Evolutionary conservation across 2,329 filamentous ascomycete species (phyloP).

Genomic region (Pseudocercospora eumusae): DNA sequence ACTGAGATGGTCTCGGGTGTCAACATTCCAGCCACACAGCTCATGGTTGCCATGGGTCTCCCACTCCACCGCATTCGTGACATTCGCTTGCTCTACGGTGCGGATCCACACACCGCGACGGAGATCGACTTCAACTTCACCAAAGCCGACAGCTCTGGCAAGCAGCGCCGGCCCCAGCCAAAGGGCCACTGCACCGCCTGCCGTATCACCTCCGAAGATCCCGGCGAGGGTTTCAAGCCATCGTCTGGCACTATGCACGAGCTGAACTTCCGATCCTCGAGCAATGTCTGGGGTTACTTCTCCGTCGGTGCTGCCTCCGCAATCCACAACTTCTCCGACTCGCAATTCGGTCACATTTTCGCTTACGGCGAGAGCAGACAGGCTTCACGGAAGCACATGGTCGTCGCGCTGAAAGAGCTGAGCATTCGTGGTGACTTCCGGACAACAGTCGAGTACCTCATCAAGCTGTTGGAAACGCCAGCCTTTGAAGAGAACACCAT

Average conservation of each 20-base stretch:
- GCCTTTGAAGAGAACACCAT: slow-evolving; percentile 99
- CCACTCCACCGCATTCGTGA: slow-evolving; percentile 93
- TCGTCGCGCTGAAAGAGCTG: slow-evolving; percentile 95
- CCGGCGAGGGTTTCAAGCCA: slow-evolving; percentile 98
- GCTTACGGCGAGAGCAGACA: slow-evolving; percentile 97
- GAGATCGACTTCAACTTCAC: slow-evolving; percentile 98
- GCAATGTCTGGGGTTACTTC: slow-evolving; percentile 99
- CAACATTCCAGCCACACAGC: slow-evolving; percentile 92
- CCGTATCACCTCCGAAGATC: slow-evolving; percentile 98
- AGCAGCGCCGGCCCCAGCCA: slow-evolving; percentile 84
- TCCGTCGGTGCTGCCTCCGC: slow-evolving; percentile 94
- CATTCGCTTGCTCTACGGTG: slow-evolving; percentile 93
- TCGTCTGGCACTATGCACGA: slow-evolving; percentile 99
- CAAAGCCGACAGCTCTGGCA: slow-evolving; percentile 76
- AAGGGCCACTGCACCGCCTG: slow-evolving; percentile 98
- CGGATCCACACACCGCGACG: slow-evolving; percentile 81
- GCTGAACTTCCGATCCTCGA: slow-evolving; percentile 96
- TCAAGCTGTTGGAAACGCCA: slow-evolving; percentile 96
- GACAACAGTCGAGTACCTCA: slow-evolving; percentile 97
- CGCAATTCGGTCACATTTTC: slow-evolving; percentile 98
- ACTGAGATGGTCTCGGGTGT: slow-evolving; percentile 99
- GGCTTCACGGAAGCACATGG: slow-evolving; percentile 98
- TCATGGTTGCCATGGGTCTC: slow-evolving; percentile 98
- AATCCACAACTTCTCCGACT: slow-evolving; percentile 99
- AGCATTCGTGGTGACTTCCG: slow-evolving; percentile 99